phyloP scores from a whole-genome alignment of 192 early-diverging fungal species.

The Umbelopsis vinacea region DNA sequence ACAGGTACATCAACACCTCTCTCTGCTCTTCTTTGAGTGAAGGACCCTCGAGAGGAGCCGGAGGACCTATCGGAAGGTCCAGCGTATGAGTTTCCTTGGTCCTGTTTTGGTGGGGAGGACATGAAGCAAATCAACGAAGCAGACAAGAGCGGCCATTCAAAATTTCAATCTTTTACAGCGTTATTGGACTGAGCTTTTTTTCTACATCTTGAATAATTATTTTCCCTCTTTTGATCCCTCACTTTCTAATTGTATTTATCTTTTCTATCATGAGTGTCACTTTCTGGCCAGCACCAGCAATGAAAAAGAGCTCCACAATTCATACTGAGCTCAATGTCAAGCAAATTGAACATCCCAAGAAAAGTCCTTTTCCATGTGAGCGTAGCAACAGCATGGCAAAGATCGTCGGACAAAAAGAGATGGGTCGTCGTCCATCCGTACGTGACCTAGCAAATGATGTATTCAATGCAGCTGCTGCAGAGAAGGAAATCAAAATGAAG shows the following conservation, averaged over 20 bases:
- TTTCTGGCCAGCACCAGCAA: constrained; percentile 9
- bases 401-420: constrained; percentile 18
- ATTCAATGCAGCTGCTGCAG: not conserved
- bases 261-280: constrained; percentile 6
- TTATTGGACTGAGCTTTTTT: not conserved
- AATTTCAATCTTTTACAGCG: not conserved
- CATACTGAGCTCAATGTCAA: constrained; percentile 7
- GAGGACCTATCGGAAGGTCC: not conserved
- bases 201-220: not conserved
- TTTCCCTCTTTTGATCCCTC: not conserved
- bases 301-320: constrained; percentile 8
- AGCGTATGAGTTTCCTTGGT: not conserved
- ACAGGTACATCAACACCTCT: constrained; percentile 37
- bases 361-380: constrained; percentile 10
- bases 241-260: not conserved
- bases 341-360: constrained; percentile 8
- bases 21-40: constrained; percentile 34
- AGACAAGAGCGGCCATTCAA: not conserved
- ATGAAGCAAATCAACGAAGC: not conserved
- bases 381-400: constrained; percentile 7
- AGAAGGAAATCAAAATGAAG: constrained; percentile 10
- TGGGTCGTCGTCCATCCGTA: constrained; percentile 1
- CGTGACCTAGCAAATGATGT: constrained; percentile 9
- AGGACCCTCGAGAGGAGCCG: constrained; percentile 20
- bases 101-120: constrained; percentile 20